Percentiles rank a stretch among this genome's conserved stretches.
These are phyloP conservation scores for Astrephomene gubernaculifera DNA, from an alignment of 139 green algal genomes.

Conservation along the genomic window DNA sequence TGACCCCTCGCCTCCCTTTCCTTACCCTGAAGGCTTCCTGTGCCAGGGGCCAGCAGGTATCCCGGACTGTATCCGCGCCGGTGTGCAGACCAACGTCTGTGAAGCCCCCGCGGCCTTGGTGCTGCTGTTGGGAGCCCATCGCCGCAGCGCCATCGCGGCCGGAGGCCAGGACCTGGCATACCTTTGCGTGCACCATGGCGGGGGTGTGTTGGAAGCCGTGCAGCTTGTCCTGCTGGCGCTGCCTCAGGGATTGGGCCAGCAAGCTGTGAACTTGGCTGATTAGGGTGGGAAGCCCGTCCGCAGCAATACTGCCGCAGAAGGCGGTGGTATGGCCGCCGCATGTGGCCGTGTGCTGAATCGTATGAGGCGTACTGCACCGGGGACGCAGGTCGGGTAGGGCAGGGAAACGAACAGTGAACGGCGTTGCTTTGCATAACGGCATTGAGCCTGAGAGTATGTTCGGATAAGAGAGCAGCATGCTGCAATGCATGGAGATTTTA, in stretches of 20 bases:
- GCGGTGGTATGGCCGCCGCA: not conserved
- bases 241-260: not conserved
- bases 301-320: not conserved
- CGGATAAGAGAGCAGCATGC: no score
- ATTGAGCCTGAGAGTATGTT: no score
- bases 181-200: conserved; percentile 1
- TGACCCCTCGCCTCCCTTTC: not conserved
- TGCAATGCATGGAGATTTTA: no score
- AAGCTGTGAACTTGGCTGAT: not conserved
- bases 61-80: not conserved
- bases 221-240: not conserved
- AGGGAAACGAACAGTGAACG: no score
- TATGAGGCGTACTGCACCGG: not conserved
- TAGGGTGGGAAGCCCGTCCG: not conserved
- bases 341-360: not conserved
- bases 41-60: conserved; percentile 53
- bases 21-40: conserved; percentile 38
- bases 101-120: conserved; percentile 40
- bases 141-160: no score
- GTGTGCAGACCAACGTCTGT: conserved; percentile 55
- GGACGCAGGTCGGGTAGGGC: no score
- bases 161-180: not conserved
- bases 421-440: no score
- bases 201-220: conserved; percentile 44
- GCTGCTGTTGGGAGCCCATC: not conserved